Percentiles rank a stretch among this genome's conserved stretches.
Conservation (phyloP, 768 basidiomycete genomes). For the Pleurotus tuber-regium region DNA sequence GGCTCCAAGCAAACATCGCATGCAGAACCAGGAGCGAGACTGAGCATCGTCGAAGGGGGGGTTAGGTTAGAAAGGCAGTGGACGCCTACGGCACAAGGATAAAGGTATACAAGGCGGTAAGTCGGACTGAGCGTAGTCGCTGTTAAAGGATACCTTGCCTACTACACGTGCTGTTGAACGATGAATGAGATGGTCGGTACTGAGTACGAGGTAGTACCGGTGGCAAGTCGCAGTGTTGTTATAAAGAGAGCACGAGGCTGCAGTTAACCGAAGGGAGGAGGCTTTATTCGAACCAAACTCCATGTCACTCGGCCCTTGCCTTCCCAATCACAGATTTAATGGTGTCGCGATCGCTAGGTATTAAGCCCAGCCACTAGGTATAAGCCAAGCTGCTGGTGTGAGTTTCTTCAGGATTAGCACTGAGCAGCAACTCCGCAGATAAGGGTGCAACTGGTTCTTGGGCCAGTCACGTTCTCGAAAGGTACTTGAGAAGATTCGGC, state of each 20-base stretch:
- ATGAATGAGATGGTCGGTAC: slow-evolving; percentile 19
- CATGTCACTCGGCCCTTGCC: slow-evolving; percentile 28
- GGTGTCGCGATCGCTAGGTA: slow-evolving; percentile 17
- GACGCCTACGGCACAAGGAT: slow-evolving; percentile 16
- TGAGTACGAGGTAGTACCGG: slow-evolving; percentile 15
- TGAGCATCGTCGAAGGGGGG: slow-evolving; percentile 53
- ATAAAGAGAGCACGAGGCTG: slow-evolving; percentile 45
- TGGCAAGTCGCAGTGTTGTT: slow-evolving; percentile 34
- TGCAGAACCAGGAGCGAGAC: slow-evolving; percentile 57
- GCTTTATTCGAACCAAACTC: slow-evolving; percentile 33
- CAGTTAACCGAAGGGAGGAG: slow-evolving; percentile 30
- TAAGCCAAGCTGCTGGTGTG: slow-evolving; percentile 10
- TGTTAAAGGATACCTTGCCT: slow-evolving; percentile 3
- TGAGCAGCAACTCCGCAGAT: slow-evolving; percentile 9
- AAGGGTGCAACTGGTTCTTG: neutral
- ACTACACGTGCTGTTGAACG: slow-evolving; percentile 13
- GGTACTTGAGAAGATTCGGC: slow-evolving; percentile 8
- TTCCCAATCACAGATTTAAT: slow-evolving; percentile 27
- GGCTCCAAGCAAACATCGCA: slow-evolving; percentile 78
- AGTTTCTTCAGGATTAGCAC: slow-evolving; percentile 9
- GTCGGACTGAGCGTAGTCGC: slow-evolving; percentile 7
- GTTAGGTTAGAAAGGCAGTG: slow-evolving; percentile 23
- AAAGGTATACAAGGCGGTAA: slow-evolving; percentile 6
- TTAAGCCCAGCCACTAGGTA: slow-evolving; percentile 9
- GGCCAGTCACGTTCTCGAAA: neutral